Evolutionary conservation across 2,329 filamentous ascomycete species (phyloP), one percentile per base, ranked within the genome.

Genomic region (Exserohilum turcica): DNA sequence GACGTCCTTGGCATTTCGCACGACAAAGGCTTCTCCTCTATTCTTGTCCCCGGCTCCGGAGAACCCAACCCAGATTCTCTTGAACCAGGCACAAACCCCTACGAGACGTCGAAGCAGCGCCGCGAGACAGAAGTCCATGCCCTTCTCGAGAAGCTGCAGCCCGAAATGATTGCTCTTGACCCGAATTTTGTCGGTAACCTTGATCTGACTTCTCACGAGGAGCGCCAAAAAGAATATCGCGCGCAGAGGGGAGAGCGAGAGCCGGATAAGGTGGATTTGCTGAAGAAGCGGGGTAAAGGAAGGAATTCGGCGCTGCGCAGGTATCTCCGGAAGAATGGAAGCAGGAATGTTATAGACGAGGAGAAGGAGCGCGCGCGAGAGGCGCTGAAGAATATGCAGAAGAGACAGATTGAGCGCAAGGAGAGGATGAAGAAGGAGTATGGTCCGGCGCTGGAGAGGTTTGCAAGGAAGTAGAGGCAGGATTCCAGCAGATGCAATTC

Each of bases 11-110:
- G 93, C 12, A 83, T 96, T 19, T 84, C 88, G 2, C 93, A 97
- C 78, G 84, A 90, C 69, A 80, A 87, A 55, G 94, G 94, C 12
- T 97, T 97, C 78, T 90, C 89, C 13, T 94, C 89, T 50, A 85
- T 97, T 70, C 85, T 99, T 64, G 86, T 97, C 2, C 94, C 94
- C 6, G 94, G 94, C 42, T 90, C 93, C n/a, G 94, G 94, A 57
- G 94, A 99, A 75, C 87, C 94, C 72, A 97, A 97, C 82, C 97
- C 90, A 73, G 94, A 99, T 74, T 90, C 92, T 2, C 80, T 97
- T 48, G 94, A 99, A 76, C 82, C 87, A 65, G 72, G 72, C 47
- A 72, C 67, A 10, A 99, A 99, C 79, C 94, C 94, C 29, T 97
- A 93, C 82, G 94, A 97, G 78, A 96, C 89, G 47, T 83, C 81